Evolutionary conservation across 768 basidiomycete genomes (phyloP), one percentile per base, ranked within the genome.

Genomic region (Scleroderma bovista): DNA sequence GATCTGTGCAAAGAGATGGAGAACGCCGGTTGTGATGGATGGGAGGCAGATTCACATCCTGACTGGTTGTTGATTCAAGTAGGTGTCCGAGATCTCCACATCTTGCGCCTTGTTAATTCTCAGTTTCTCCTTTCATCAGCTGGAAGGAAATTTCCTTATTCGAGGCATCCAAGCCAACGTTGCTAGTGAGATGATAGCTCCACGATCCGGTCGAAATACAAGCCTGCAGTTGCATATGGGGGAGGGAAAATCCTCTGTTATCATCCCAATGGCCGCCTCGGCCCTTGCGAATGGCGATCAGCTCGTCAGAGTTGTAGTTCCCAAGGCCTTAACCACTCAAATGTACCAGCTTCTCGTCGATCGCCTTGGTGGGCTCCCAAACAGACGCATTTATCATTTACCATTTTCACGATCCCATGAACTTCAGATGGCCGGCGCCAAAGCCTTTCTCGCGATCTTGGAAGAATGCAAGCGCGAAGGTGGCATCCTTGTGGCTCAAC

Each of bases 61-160:
- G 74, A 75, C 45, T 78, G 74, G 76, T 53, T 75, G 0, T 53
- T 77, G 15, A 65, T 78, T 12, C 76, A 78, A 63, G 72, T 75
- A 20, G 43, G 39, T 26, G 47, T 43, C 39, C 41, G n/a, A n/a
- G n/a, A n/a, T n/a, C 7, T 29, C 7, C 39, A 12, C 26, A 13
- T 37, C 11, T 8, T 4, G 16, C 47, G 12, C 0, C 13, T 19
- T 1, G 13, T 8, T 15, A 26, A 8, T n/a, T 6, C 3, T 16
- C 26, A 12, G 5, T 3, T 15, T 11, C 9, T 2, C 1, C 11
- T 12, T 3, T 20, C 5, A 11, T 11, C 8, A 20, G 34, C 34
- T 36, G 34, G 34, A 36, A 12, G 46, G 46, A 2, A 56, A 68
- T 40, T 33, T 67, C 17, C 23, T 61, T 8, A 51, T 56, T 12